Evolutionary conservation across 169 alveolate species (phyloP).

Genomic region (Plasmodium relictum): DNA sequence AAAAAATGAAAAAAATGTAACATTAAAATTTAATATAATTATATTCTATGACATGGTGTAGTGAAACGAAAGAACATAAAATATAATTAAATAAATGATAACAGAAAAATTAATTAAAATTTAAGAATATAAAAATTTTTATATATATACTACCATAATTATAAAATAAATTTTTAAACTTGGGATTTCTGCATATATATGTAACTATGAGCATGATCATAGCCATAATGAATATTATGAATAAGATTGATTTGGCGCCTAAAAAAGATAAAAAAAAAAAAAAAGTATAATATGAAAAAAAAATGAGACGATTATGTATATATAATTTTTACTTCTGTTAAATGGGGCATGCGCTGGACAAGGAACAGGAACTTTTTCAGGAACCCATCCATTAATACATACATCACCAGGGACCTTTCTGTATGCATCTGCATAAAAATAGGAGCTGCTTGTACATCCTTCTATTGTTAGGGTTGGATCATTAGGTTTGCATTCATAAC

Average conservation of each 20-base stretch:
- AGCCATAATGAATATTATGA: constrained; percentile 65
- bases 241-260: constrained; percentile 72
- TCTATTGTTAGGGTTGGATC: constrained; percentile 82
- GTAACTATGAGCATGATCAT: constrained; percentile 74
- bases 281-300: not conserved
- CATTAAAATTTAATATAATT: not conserved
- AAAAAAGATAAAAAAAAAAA: constrained; percentile 12
- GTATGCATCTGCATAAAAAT: constrained; percentile 91
- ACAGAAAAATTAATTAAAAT: not conserved
- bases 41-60: not conserved
- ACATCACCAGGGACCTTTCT: constrained; percentile 97
- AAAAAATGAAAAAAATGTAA: not conserved
- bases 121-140: not conserved
- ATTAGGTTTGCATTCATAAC: constrained; percentile 88
- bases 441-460: constrained; percentile 86
- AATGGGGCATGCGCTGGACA: constrained; percentile 93
- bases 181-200: constrained; percentile 72
- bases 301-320: not conserved
- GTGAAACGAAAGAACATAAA: not conserved
- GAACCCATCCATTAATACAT: constrained; percentile 97
- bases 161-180: constrained; percentile 52
- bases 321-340: constrained; percentile 77
- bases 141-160: constrained; percentile 45
- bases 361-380: constrained; percentile 92
- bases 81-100: not conserved